Percentiles rank a stretch among this genome's conserved stretches.
Evolutionary conservation across 495 filamentous ascomycete species (phyloP).

Genomic region (Annulohypoxylon bovei): DNA sequence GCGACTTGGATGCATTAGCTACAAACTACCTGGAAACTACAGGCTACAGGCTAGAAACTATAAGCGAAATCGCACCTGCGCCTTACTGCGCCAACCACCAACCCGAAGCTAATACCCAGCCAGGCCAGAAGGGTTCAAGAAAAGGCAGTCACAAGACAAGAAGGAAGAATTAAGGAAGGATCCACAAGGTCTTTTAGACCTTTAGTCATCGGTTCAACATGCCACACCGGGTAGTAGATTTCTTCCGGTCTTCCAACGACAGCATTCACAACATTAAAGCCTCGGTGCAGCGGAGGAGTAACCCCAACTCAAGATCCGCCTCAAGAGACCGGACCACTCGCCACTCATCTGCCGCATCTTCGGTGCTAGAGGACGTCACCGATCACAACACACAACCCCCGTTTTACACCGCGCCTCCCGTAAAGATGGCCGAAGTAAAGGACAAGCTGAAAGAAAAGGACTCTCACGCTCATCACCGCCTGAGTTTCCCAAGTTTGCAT

Average conservation of each 20-base stretch:
- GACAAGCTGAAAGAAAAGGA: conserved; percentile 56
- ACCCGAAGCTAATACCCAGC: neutral
- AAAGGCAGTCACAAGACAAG: conserved; percentile 10
- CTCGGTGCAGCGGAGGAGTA: conserved; percentile 44
- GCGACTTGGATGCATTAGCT: conserved; percentile 39
- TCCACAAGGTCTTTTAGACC: neutral
- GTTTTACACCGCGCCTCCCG: conserved; percentile 41
- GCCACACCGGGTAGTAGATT: conserved; percentile 62
- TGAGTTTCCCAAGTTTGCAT: conserved; percentile 59
- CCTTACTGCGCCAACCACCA: neutral
- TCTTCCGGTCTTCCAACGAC: conserved; percentile 57
- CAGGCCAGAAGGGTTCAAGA: neutral
- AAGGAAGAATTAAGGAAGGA: neutral
- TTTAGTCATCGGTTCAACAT: conserved; percentile 46
- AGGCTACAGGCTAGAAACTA: neutral
- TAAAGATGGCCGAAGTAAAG: conserved; percentile 47
- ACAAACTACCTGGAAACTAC: neutral
- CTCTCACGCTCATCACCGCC: conserved; percentile 53
- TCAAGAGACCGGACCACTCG: conserved; percentile 44
- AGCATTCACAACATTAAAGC: conserved; percentile 47
- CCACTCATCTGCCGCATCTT: conserved; percentile 49
- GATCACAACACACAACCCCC: conserved; percentile 36
- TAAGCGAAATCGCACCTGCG: conserved; percentile 6
- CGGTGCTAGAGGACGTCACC: conserved; percentile 46
- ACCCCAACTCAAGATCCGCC: conserved; percentile 30